These are phyloP conservation scores for Pseudogymnoascus sp. DNA, from an alignment of 2,329 filamentous ascomycete genomes.

Conservation along the genomic window DNA sequence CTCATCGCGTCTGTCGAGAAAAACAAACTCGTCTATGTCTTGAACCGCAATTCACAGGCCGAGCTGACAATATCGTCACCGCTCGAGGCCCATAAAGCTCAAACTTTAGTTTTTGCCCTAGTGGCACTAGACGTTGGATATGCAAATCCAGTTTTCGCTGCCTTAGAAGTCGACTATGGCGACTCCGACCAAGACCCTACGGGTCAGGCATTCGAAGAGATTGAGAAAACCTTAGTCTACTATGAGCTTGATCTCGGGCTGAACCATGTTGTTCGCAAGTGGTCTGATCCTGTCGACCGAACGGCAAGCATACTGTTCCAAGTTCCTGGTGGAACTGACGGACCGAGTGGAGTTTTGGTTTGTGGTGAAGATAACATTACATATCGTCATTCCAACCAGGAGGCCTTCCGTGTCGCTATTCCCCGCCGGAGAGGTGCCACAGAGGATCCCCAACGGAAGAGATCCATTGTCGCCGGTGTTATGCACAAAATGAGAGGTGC, in stretches of 20 bases:
- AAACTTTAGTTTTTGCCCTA: slow-evolving; percentile 80
- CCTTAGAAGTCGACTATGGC: slow-evolving; percentile 86
- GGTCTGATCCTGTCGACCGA: slow-evolving; percentile 88
- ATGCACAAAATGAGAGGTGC: slow-evolving; percentile 89
- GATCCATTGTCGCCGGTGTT: slow-evolving; percentile 80
- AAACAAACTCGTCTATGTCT: slow-evolving; percentile 98
- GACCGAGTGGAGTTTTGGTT: slow-evolving; percentile 88
- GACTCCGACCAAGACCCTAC: slow-evolving; percentile 87
- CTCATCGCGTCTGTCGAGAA: slow-evolving; percentile 93
- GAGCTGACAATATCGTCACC: slow-evolving; percentile 96
- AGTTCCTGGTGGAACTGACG: slow-evolving; percentile 86
- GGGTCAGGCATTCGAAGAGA: slow-evolving; percentile 68
- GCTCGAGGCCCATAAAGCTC: slow-evolving; percentile 88
- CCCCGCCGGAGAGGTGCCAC: slow-evolving; percentile 78
- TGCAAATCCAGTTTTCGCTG: slow-evolving; percentile 92
- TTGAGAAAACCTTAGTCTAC: slow-evolving; percentile 88
- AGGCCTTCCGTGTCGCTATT: slow-evolving; percentile 80
- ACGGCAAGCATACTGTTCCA: slow-evolving; percentile 87
- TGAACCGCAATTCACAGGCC: slow-evolving; percentile 90
- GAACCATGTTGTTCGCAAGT: slow-evolving; percentile 94
- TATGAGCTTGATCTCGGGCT: slow-evolving; percentile 95
- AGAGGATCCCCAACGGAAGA: slow-evolving; percentile 86
- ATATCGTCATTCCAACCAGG: slow-evolving; percentile 93
- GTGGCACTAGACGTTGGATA: slow-evolving; percentile 91
- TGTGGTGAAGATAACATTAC: slow-evolving; percentile 92